Evolutionary conservation across 108 stramenopile species (phyloP).

Genomic region (Conticribra guillardii): DNA sequence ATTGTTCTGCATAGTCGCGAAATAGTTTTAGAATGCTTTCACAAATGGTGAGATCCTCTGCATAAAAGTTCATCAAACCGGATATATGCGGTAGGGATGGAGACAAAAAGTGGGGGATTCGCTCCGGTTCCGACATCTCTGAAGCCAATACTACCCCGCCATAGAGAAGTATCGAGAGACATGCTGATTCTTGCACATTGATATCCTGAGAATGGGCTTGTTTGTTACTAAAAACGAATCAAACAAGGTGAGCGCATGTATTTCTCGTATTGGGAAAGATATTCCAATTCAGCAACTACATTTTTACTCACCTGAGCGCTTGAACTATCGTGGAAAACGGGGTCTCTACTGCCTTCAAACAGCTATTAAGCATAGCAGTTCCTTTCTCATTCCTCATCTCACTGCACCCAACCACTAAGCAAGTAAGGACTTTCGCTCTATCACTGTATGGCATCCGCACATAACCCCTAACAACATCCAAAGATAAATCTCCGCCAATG

Average conservation of each 20-base stretch:
- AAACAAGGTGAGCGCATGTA: conserved; percentile 1
- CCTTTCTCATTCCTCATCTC: conserved; percentile 64
- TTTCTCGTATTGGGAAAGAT: background rate
- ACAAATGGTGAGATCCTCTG: conserved; percentile 78
- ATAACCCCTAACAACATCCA: conserved; percentile 66
- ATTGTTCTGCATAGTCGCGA: conserved; percentile 84
- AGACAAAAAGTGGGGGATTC: conserved; percentile 79
- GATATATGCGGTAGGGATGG: conserved; percentile 75
- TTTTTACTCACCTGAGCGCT: conserved; percentile 58
- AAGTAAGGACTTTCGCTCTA: conserved; percentile 67
- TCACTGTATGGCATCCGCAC: conserved; percentile 76
- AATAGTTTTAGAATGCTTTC: conserved; percentile 73
- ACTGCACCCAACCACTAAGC: conserved; percentile 69
- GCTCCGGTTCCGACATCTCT: conserved; percentile 75
- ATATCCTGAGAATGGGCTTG: conserved; percentile 55
- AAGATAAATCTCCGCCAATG: conserved; percentile 39
- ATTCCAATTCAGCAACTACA: background rate
- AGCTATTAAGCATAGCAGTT: conserved; percentile 56
- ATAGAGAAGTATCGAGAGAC: conserved; percentile 76
- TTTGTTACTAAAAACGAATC: conserved; percentile 53
- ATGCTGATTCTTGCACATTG: conserved; percentile 71
- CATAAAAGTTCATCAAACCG: conserved; percentile 77
- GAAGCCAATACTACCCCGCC: conserved; percentile 76
- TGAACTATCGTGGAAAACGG: conserved; percentile 70
- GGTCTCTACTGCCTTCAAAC: conserved; percentile 63